phyloP scores from a whole-genome alignment of 768 basidiomycete genomes.

The Lactarius evosmus region DNA sequence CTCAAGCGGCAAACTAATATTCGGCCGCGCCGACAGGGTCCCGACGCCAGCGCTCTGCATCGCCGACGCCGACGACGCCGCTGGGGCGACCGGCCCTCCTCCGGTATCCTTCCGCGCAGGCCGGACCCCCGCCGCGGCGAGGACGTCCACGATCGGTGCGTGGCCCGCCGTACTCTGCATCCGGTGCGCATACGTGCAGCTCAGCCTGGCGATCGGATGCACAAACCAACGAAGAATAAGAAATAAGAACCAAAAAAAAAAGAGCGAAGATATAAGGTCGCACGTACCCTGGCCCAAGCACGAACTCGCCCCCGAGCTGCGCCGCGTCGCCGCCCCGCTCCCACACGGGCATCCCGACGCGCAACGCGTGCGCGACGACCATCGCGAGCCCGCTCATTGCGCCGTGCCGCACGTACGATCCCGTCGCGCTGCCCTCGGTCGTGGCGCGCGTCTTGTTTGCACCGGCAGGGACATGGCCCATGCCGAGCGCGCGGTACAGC shows the following conservation, averaged over 20 bases:
- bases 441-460: slow-evolving; percentile 36
- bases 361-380: slow-evolving; percentile 67
- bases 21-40: neutral
- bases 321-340: slow-evolving; percentile 71
- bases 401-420: slow-evolving; percentile 65
- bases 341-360: slow-evolving; percentile 78
- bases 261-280: neutral
- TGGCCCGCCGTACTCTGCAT: slow-evolving; percentile 79
- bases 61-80: neutral
- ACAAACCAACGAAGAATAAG: neutral
- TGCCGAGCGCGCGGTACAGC: slow-evolving; percentile 73
- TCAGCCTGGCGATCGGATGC: slow-evolving; percentile 42
- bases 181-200: slow-evolving; percentile 74
- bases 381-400: slow-evolving; percentile 65
- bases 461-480: slow-evolving; percentile 51
- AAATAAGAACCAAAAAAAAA: neutral
- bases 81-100: neutral
- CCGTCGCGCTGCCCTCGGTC: slow-evolving; percentile 28
- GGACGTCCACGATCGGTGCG: slow-evolving; percentile 64
- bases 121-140: slow-evolving; percentile 57
- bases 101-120: slow-evolving; percentile 2
- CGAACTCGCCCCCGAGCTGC: slow-evolving; percentile 90
- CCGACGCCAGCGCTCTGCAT: neutral
- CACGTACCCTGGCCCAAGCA: slow-evolving; percentile 59
- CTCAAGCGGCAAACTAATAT: slow-evolving; percentile 14